Base-by-base conservation (phyloP, 768 basidiomycete species). In the Porpolomopsis calyptriformis region DNA sequence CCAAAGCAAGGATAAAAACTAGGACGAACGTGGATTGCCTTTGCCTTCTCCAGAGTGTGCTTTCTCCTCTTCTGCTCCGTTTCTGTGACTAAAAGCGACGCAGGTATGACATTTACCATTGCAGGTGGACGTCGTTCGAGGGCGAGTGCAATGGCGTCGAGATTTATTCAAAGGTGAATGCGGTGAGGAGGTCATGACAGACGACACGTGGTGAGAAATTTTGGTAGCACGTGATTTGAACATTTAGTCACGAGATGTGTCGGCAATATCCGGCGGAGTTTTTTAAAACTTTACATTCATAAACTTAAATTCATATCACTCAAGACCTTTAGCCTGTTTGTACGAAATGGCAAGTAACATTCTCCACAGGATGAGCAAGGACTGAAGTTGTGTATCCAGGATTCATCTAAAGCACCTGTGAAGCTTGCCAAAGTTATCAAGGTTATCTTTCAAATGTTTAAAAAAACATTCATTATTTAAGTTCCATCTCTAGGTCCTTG, bases 361-460 rank as follows among this genome's bases (percentile, higher is more conserved):
- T 31, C 29, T 31, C 14, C 29, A 7, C 29, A 31, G 14, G n/a
- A n/a, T n/a, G n/a, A 31, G 7, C 6, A 12, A 20, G 16, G 37
- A 19, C 37, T 39, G 16, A 39, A 16, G 7, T 39, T 16, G 20
- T 10, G n/a, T 40, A 3, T 45, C 25, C 49, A 88, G 86, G 86
- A 88, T 63, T 78, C 85, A 58, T 79, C 86, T 64, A 88, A 92
- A 82, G 75, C 80, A 52, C 84, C 88, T 57, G 93, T 96, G 61
- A 96, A 97, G 70, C 89, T 98, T 62, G 96, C 93, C 57, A 91
- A 86, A 77, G 92, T 96, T 55, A 82, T 87, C 74, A 94, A 92
- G 87, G 92, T 93, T 54, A 51, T 53, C 55, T 18, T 41, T 20
- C 0, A 18, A 4, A 6, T 40, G 6, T 10, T 26, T 12, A 18